Evolutionary conservation across 2,329 filamentous ascomycete genomes (phyloP), one percentile per base, ranked within the genome.

Genomic region (Fonsecaea pedrosoi): DNA sequence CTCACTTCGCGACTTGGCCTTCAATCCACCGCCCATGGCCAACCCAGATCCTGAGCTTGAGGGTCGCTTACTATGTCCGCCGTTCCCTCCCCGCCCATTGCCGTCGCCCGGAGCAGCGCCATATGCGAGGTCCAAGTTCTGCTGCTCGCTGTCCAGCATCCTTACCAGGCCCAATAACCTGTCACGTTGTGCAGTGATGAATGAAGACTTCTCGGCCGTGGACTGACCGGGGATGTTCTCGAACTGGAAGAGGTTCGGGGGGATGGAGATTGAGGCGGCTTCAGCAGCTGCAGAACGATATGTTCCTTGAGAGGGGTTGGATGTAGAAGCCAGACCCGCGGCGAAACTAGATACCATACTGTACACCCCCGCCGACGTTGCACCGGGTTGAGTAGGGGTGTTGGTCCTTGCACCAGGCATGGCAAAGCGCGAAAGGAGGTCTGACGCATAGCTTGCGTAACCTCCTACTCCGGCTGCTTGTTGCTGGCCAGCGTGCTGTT

Each of bases 341-440:
- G 87, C 86, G 48, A 96, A 86, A 15, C 91, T 92, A 21, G 89
- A 88, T 45, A 98, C 84, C 40, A 96, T 79, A 67, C 86, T 89
- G 77, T 92, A 95, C 76, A 97, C 88, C 74, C 97, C 93, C 77
- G 63, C 83, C 80, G 70, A 83, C 75, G 61, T 81, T 70, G 67
- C 66, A 10, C 70, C 70, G 9, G 66, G 60, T n/a, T 56, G 65
- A 15, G 64, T 66, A 3, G 69, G 81, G 60, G 80, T 80, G 55
- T 84, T 80, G 76, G 87, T 86, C 61, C 89, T 80, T 3, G 91
- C 89, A 45, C 86, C 82, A 12, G 94, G 93, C 73, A 97, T 86
- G 77, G 89, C 92, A 82, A 98, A 97, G 69, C 94, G 87, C 53
- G 91, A 90, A 66, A 97, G 89, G 42, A 98, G 85, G 48, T 85